Conservation (phyloP, 495 filamentous ascomycete genomes). For the Penicillium crystallinum region DNA sequence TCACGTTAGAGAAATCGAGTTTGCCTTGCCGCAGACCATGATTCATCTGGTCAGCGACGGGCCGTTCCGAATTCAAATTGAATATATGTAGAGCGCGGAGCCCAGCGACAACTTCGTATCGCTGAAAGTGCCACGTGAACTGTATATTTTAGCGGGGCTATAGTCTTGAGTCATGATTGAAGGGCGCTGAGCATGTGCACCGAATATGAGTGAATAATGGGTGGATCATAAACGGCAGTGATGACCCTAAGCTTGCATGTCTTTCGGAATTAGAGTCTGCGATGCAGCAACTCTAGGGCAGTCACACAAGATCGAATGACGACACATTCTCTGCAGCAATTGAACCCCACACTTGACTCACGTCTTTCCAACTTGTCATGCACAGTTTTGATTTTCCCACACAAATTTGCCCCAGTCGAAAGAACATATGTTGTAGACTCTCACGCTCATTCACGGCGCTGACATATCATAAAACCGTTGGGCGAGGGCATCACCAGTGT, state of each 20-base stretch:
- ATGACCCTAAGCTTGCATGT: not conserved
- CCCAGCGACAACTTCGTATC: too few relatives aligned
- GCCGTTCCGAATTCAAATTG: not conserved
- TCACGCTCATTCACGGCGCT: too few relatives aligned
- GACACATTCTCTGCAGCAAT: not conserved
- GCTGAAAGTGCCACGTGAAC: not conserved
- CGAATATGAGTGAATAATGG: not conserved
- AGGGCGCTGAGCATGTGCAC: not conserved
- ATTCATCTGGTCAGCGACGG: not conserved
- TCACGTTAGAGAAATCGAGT: too few relatives aligned
- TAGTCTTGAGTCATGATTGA: not conserved
- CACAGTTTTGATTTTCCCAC: not conserved
- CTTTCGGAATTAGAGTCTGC: not conserved
- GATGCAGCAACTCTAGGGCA: not conserved
- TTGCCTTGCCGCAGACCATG: not conserved
- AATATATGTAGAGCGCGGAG: too few relatives aligned
- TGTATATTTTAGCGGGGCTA: not conserved
- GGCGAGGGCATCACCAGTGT: not conserved
- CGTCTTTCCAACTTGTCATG: not conserved
- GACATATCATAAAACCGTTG: too few relatives aligned
- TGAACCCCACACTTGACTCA: not conserved
- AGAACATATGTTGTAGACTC: not conserved
- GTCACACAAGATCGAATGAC: not conserved
- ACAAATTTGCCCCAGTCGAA: not conserved
- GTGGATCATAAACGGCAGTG: not conserved